Conservation (phyloP, 2,329 filamentous ascomycete genomes). For the Neofusicoccum sp. region DNA sequence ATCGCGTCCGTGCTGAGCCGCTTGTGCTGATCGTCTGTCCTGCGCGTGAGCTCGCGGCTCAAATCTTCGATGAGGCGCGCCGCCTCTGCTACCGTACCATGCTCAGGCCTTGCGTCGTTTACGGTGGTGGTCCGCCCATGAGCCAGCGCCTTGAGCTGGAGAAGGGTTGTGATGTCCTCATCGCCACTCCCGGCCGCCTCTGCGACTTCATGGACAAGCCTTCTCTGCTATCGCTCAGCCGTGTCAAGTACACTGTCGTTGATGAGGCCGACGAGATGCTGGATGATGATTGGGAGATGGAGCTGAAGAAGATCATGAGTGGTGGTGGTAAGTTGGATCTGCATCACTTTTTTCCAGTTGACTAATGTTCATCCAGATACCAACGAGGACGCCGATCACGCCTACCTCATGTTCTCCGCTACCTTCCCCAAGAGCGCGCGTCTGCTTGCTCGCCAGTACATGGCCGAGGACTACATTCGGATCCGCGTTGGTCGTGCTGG, state of each 20-base stretch:
- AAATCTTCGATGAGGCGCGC: conserved; percentile 92
- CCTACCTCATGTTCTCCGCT: conserved; percentile 84
- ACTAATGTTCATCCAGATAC: conserved; percentile 49
- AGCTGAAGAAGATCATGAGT: conserved; percentile 72
- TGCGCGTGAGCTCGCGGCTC: conserved; percentile 84
- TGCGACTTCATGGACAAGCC: conserved; percentile 77
- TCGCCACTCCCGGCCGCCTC: conserved; percentile 84
- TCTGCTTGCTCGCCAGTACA: conserved; percentile 71
- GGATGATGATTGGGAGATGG: conserved; percentile 71
- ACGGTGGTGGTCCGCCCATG: conserved; percentile 74
- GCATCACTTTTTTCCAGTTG: background rate
- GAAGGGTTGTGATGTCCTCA: conserved; percentile 84
- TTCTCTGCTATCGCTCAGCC: conserved; percentile 66
- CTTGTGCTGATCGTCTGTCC: conserved; percentile 82
- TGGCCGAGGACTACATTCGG: conserved; percentile 71
- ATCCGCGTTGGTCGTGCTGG: conserved; percentile 87
- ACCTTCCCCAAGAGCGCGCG: conserved; percentile 84
- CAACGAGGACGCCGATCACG: conserved; percentile 71
- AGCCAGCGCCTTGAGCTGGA: conserved; percentile 71
- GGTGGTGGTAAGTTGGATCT: conserved; percentile 62
- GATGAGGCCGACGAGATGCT: conserved; percentile 97
- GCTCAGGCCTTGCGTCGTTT: conserved; percentile 86
- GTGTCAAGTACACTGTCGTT: conserved; percentile 75
- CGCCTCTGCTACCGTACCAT: conserved; percentile 93
- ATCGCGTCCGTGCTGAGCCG: conserved; percentile 73